Base-by-base conservation (phyloP, 306 rosid species). In the Elaeagnus macrophylla region DNA sequence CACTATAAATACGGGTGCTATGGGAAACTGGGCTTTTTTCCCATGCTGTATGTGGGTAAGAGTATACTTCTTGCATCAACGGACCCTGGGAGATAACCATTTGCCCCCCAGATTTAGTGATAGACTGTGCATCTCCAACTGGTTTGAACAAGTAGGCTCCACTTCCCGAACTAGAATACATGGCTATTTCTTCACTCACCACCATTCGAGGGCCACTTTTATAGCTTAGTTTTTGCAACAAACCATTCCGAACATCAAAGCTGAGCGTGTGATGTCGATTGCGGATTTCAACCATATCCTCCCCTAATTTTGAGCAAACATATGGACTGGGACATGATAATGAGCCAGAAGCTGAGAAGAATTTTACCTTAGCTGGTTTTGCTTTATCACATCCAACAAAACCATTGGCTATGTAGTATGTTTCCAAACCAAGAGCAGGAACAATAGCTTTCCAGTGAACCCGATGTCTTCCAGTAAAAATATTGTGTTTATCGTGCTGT, bases 131-230 rank as follows among this genome's bases (percentile, higher is more conserved):
- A 37, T 84, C 89, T 48, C 99, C 99, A 15, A 10, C 68, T 1
- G 99, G 99, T 67, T 67, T 80, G 69, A 91, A 91, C 57, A 91
- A 76, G 85, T 87, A 91, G 14, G 99, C 99, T 40, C 99, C 99
- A 46, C 90, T 76, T 15, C 88, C 99, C 8, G 13, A 46, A 57
- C 95, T 84, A 41, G 84, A 56, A 65, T 91, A 91, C 83, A 91
- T 69, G 17, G 89, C 84, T n/a, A 91, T 77, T 80, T 87, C 99
- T 76, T 91, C 99, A 63, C 74, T 75, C 45, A 82, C 77, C 57
- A 68, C 69, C 73, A 58, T 77, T 40, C 75, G 68, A 20, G 73
- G 64, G 40, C 88, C 68, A 58, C 53, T 45, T 75, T 64, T 69
- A 9, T 48, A 62, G 66, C 53, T 73, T 63, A 80, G 44, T 76